These are phyloP conservation scores for Punctularia strigosozonata DNA, from an alignment of 768 basidiomycete species.

Conservation along the genomic window DNA sequence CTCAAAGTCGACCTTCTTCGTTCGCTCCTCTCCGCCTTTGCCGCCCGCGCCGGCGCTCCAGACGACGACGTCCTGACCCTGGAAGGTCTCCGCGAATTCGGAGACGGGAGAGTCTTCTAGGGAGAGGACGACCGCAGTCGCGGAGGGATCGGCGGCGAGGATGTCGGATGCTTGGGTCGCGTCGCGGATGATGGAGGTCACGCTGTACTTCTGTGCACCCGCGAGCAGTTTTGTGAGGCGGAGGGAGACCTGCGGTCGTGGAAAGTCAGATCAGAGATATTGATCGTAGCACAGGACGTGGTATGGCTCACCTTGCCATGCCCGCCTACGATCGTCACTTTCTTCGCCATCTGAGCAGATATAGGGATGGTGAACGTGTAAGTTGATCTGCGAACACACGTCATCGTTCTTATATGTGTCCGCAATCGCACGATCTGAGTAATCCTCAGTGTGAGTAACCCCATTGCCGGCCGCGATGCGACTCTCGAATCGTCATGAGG, in stretches of 20 bases:
- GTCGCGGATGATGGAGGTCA: conserved; percentile 47
- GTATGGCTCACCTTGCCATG: conserved; percentile 32
- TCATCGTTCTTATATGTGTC: too few relatives aligned
- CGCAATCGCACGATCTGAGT: too few relatives aligned
- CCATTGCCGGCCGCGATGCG: too few relatives aligned
- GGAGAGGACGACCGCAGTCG: conserved; percentile 40
- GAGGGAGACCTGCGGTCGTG: conserved; percentile 25
- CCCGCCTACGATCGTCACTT: conserved; percentile 39
- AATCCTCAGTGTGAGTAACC: too few relatives aligned
- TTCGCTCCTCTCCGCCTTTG: conserved; percentile 42
- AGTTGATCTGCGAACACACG: too few relatives aligned
- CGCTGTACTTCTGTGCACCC: conserved; percentile 20
- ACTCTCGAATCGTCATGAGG: too few relatives aligned
- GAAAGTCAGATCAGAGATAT: conserved; percentile 5
- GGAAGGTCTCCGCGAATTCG: conserved; percentile 35
- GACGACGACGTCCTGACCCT: conserved; percentile 21
- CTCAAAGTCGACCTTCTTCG: conserved; percentile 46
- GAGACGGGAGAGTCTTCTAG: conserved; percentile 37
- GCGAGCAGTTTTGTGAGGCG: conserved; percentile 40
- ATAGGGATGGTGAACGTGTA: too few relatives aligned
- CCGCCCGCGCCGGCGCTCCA: conserved; percentile 42
- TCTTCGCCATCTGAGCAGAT: too few relatives aligned
- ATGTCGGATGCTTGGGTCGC: conserved; percentile 36
- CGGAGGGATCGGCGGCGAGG: conserved; percentile 21
- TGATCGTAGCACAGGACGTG: background rate